Evolutionary conservation across 176 grass and related monocot genomes (phyloP), one percentile per base, ranked within the genome.

Genomic region (Raddia guianensis): DNA sequence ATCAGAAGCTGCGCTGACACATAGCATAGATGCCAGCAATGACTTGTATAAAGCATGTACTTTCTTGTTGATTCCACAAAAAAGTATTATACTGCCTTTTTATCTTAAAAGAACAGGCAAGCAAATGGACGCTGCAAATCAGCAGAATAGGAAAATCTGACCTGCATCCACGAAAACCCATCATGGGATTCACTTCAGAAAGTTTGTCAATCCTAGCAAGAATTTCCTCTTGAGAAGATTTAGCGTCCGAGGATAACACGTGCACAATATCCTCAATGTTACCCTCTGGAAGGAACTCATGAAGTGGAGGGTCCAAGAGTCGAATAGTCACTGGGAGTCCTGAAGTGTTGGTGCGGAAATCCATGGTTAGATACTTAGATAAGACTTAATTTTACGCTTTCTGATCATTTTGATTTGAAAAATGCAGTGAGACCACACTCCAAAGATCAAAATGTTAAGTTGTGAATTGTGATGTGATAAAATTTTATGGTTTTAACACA

Each of bases 141-240:
- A 27, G 12, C 37, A 40, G 34, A 32, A 16, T 14, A 13, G 50
- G 5, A 46, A 7, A 42, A 60, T 16, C 19, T 74, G 19, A 99
- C 97, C 97, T 91, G 90, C 97, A 99, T 49, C 97, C 97, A 77
- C 93, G 93, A 80, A 99, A 99, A 84, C 97, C 97, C 84, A 99
- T 93, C 97, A 99, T 99, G 2, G 97, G 97, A 74, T 99, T 99
- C 70, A 99, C 97, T 99, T 99, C 97, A 51, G 97, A 90, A 67
- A 99, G 90, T 75, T 91, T 99, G 63, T 99, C 97, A 52, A 99
- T 74, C 77, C 97, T 89, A 54, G 91, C 81, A 85, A 99, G 90
- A 77, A 91, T 87, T 49, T 96, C 97, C 57, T 96, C 93, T 75
- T 96, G 72, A 42, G 66, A 16, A 11, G 93, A 21, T 80, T 91